Conservation (phyloP, 495 filamentous ascomycete genomes). For the Hypoxylon crocopeplum region DNA sequence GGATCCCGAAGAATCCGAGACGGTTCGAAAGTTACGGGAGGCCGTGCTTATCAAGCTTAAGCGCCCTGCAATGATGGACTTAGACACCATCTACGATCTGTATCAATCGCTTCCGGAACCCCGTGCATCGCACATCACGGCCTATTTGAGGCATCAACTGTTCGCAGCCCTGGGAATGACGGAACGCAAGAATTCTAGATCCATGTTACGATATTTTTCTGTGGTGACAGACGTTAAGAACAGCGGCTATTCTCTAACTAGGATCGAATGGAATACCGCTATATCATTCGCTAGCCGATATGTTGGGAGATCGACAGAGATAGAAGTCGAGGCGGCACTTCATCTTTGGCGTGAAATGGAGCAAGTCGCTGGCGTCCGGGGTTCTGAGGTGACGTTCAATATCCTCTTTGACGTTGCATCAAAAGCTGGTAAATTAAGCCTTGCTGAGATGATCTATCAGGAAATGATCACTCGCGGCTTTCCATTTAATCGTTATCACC, state of each 20-base stretch:
- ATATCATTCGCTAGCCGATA: slow-evolving; percentile 79
- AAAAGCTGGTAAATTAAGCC: slow-evolving; percentile 78
- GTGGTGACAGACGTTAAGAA: slow-evolving; percentile 83
- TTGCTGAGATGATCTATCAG: slow-evolving; percentile 82
- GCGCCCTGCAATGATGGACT: slow-evolving; percentile 39
- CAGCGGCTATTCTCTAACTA: slow-evolving; percentile 66
- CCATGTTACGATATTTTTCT: slow-evolving; percentile 82
- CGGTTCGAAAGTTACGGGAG: slow-evolving; percentile 43
- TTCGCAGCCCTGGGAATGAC: slow-evolving; percentile 71
- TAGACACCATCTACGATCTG: slow-evolving; percentile 51
- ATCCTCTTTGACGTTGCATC: slow-evolving; percentile 89
- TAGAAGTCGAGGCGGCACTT: slow-evolving; percentile 74
- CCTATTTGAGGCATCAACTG: slow-evolving; percentile 65
- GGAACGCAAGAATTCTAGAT: slow-evolving; percentile 58
- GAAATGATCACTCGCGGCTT: slow-evolving; percentile 78
- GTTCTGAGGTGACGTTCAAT: slow-evolving; percentile 80
- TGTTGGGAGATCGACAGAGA: slow-evolving; percentile 64
- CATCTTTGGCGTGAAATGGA: slow-evolving; percentile 93
- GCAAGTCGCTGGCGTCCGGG: slow-evolving; percentile 64
- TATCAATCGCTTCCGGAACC: slow-evolving; percentile 60
- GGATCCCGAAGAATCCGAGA: slow-evolving; percentile 31
- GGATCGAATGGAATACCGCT: slow-evolving; percentile 79
- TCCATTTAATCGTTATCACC: slow-evolving; percentile 72
- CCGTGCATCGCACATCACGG: slow-evolving; percentile 68
- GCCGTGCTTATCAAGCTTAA: slow-evolving; percentile 41